Evolutionary conservation across 2,329 filamentous ascomycete genomes (phyloP), one percentile per base, ranked within the genome.

Genomic region (Exophiala oligosperma): DNA sequence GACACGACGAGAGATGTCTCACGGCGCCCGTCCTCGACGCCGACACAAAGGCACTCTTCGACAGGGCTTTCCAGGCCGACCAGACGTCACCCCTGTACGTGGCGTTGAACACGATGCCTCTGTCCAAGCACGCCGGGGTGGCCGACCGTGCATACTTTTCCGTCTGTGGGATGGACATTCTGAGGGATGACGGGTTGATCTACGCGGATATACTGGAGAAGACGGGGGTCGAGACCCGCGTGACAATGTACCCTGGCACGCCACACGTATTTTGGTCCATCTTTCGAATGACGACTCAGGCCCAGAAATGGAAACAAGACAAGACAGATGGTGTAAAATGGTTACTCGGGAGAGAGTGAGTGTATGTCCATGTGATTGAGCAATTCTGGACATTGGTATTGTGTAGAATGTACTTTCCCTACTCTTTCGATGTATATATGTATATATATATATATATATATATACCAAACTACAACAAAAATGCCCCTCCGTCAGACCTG

Each of bases 111-210:
- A 43, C 29, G 21, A 37, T 28, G 12, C 52, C 55, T n/a, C 60
- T 65, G 21, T 69, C 63, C 1, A 61, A 66, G 0, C 71, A 78
- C 50, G 59, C 63, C 2, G 71, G 63, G 2, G 67, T 81, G 8
- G 52, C 57, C 24, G 80, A 80, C 5, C 73, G 71, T 1, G 73
- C 76, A 0, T 83, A 81, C 64, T 68, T 84, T 0, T 78, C 82
- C 63, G 70, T 82, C 0, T 75, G 73, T 58, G 81, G 80, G 8
- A 58, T 78, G 60, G 82, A 84, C 64, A 76, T 76, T 0, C 60
- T 82, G 1, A 70, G 82, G 2, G 82, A 84, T 58, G 81, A 83
- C 51, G 78, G 70, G 0, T 60, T 84, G 37, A 76, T 83, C 0
- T 84, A 83, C 60, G 79, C 81, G 61, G 67, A 73, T 32, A 63